phyloP scores from a whole-genome alignment of 495 filamentous ascomycete genomes.

The Aspergillus cavernicola region DNA sequence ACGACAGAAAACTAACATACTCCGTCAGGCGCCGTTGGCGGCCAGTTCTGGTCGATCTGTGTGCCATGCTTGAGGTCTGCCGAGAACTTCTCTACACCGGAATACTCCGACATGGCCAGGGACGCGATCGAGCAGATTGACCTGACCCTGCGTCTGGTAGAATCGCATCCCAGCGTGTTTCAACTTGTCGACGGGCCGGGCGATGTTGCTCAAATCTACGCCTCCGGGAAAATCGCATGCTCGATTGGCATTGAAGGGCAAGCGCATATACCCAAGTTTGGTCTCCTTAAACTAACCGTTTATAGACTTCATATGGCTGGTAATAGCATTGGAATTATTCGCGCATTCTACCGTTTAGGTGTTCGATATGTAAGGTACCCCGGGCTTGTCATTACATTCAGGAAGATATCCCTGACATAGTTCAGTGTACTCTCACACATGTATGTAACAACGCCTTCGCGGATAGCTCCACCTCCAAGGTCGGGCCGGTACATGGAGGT shows the following conservation, averaged over 20 bases:
- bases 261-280: too few species aligned
- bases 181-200: background rate
- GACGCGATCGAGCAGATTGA: conserved; percentile 5
- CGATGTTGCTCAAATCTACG: background rate
- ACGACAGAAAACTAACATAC: conserved; percentile 20
- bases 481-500: background rate
- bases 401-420: too few species aligned
- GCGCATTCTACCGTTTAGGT: background rate
- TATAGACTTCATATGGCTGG: background rate
- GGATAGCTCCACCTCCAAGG: background rate
- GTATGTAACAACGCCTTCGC: conserved; percentile 1
- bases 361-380: background rate
- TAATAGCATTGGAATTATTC: too few species aligned
- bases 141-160: background rate
- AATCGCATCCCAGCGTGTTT: background rate
- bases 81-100: background rate
- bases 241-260: background rate
- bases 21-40: conserved; percentile 59
- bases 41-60: conserved; percentile 37
- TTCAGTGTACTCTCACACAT: background rate
- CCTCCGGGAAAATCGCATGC: background rate
- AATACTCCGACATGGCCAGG: background rate
- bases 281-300: background rate
- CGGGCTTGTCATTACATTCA: too few species aligned
- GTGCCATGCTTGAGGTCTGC: conserved; percentile 5